Base-by-base conservation (phyloP, 257 asterid genomes). In the Haberlea rhodopensis region DNA sequence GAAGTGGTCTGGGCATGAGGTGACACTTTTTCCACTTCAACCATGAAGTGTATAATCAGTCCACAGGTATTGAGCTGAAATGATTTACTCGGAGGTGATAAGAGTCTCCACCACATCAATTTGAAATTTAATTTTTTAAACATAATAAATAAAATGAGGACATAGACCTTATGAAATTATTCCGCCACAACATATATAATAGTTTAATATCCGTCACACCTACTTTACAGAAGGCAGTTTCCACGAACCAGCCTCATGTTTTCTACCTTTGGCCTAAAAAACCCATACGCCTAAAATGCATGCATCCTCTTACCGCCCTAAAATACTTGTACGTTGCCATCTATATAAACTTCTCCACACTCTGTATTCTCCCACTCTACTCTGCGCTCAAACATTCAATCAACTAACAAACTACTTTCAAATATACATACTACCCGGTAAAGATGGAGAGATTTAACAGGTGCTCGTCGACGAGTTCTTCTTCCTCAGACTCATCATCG, bases 211-310 rank as follows among this genome's bases (percentile, higher is more conserved):
- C 18, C 6, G 15, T 40, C 18, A 16, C 71, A 72, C 82, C 89
- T 73, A 77, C 91, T 79, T 76, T 71, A 77, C 88, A 80, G 28
- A 0, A 65, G 80, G 84, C 80, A 84, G 31, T 68, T 89, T 86
- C 95, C 83, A 57, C 76, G 92, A 89, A 86, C 86, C 71, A 73
- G 29, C 79, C 57, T 45, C 22, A 11, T 4, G 65, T 2, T 31
- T 62, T 34, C 68, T 25, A 18, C 54, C 76, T 60, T 72, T 61
- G 31, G 60, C 82, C 79, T 57, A 61, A 81, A 76, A 75, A 54
- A 24, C 19, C 68, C 29, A 56, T 59, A 53, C 60, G 28, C 19
- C 79, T 61, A 31, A 46, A 52, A 69, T 87, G 79, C 91, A 87
- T 82, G 91, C 81, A 85, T 78, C 62, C 68, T 56, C 2, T n/a